These are phyloP conservation scores for Colletotrichum tabaci DNA, from an alignment of 2,329 filamentous ascomycete genomes.

Conservation along the genomic window DNA sequence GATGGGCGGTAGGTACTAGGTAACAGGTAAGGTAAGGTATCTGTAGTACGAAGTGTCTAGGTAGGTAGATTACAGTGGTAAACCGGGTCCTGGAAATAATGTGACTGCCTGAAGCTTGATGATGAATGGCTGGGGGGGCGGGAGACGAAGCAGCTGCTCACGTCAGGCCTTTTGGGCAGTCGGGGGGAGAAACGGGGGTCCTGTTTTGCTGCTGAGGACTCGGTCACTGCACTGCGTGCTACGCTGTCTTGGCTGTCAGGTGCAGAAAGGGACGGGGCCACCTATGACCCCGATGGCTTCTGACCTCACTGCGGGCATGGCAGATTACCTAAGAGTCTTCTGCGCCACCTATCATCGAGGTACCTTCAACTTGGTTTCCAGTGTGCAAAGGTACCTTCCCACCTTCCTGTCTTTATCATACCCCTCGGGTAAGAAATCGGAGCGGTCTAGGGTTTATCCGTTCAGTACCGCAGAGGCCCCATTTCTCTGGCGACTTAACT, in stretches of 20 bases:
- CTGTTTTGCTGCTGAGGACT: constrained; percentile 3
- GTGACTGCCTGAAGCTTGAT: constrained; percentile 42
- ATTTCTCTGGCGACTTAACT: no score
- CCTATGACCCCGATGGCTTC: constrained; percentile 13
- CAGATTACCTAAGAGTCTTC: no score
- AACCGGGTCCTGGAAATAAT: constrained; percentile 40
- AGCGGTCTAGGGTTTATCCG: no score
- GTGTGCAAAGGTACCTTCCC: no score
- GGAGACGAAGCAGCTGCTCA: constrained; percentile 24
- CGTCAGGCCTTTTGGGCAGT: constrained; percentile 32
- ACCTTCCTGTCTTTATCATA: no score
- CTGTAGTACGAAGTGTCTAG: no score
- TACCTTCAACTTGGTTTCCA: no score
- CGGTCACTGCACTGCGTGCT: neutral
- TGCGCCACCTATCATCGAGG: no score
- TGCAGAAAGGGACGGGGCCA: constrained; percentile 15
- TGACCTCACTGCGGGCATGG: neutral
- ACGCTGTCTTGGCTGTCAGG: constrained; percentile 16
- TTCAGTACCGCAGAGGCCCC: no score
- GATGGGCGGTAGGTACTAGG: constrained; percentile 23
- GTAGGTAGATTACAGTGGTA: neutral
- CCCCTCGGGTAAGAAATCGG: no score
- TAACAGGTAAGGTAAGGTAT: constrained; percentile 3
- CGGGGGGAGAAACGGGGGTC: neutral
- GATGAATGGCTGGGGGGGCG: constrained; percentile 37